phyloP scores from a whole-genome alignment of 495 filamentous ascomycete genomes.

The Gamarada debralockiae region DNA sequence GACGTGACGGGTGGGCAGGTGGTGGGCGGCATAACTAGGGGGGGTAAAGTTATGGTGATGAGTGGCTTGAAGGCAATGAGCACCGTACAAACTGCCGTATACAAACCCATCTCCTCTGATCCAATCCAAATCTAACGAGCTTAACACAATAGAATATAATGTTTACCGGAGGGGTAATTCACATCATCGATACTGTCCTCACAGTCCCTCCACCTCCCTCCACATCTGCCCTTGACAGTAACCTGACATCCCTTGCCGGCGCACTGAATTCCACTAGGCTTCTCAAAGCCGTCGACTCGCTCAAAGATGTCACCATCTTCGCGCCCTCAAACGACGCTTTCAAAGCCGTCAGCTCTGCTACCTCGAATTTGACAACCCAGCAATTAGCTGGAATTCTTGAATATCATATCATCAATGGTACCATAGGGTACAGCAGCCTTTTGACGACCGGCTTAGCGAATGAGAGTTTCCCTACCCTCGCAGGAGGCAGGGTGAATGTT shows the following conservation, averaged over 20 bases:
- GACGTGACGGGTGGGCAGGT: conserved; percentile 30
- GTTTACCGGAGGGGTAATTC: conserved; percentile 60
- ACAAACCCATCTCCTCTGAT: too few species aligned
- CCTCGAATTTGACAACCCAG: conserved; percentile 37
- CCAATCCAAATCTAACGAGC: background rate
- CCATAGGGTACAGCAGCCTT: conserved; percentile 45
- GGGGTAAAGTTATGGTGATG: conserved; percentile 31
- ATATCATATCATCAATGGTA: conserved; percentile 57
- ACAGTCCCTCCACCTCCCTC: conserved; percentile 47
- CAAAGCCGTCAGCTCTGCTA: conserved; percentile 47
- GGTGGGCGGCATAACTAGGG: conserved; percentile 22
- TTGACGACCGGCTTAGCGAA: conserved; percentile 33
- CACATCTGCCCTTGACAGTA: conserved; percentile 39
- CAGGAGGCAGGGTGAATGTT: conserved; percentile 27
- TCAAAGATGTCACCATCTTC: conserved; percentile 59
- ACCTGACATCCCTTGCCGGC: conserved; percentile 53
- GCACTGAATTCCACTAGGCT: conserved; percentile 48
- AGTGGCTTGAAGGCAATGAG: conserved; percentile 34
- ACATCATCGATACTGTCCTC: conserved; percentile 59
- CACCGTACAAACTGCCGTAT: conserved; percentile 28
- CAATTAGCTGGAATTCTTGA: conserved; percentile 45
- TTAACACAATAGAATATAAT: conserved; percentile 36
- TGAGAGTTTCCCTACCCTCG: conserved; percentile 37
- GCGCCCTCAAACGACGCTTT: conserved; percentile 62
- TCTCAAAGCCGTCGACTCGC: conserved; percentile 35